Conservation (phyloP, 257 asterid genomes). For the Nyctanthes arbortristis region DNA sequence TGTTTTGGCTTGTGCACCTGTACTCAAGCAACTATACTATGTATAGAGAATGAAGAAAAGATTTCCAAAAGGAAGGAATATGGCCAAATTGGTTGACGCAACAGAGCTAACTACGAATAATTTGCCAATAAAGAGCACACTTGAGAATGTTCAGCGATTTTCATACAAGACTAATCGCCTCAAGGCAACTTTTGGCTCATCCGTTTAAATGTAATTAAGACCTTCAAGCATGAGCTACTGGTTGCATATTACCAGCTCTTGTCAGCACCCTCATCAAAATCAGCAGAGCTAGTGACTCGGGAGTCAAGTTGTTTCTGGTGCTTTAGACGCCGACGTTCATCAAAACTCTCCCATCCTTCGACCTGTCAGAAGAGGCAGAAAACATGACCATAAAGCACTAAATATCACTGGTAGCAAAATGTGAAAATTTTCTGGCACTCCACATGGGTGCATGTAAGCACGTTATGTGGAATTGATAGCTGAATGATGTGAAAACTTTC, state of each 20-base stretch:
- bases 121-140: neutral
- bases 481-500: too few species aligned
- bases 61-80: too few species aligned
- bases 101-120: neutral
- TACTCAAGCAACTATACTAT: too few species aligned
- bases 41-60: too few species aligned
- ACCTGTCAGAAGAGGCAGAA: slow-evolving; percentile 40
- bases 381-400: neutral
- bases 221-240: slow-evolving; percentile 1
- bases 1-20: too few species aligned
- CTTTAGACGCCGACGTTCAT: slow-evolving; percentile 70
- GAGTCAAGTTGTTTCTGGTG: slow-evolving; percentile 96
- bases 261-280: slow-evolving; percentile 98
- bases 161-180: neutral
- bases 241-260: slow-evolving; percentile 39
- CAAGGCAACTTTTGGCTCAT: neutral
- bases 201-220: neutral
- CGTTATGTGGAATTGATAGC: too few species aligned
- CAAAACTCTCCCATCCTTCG: slow-evolving; percentile 94
- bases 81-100: neutral
- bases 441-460: too few species aligned
- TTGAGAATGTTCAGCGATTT: neutral
- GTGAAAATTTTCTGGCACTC: too few species aligned
- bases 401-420: neutral
- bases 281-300: slow-evolving; percentile 62